Conservation (phyloP, 768 basidiomycete genomes). For the Baorangia bicolor region DNA sequence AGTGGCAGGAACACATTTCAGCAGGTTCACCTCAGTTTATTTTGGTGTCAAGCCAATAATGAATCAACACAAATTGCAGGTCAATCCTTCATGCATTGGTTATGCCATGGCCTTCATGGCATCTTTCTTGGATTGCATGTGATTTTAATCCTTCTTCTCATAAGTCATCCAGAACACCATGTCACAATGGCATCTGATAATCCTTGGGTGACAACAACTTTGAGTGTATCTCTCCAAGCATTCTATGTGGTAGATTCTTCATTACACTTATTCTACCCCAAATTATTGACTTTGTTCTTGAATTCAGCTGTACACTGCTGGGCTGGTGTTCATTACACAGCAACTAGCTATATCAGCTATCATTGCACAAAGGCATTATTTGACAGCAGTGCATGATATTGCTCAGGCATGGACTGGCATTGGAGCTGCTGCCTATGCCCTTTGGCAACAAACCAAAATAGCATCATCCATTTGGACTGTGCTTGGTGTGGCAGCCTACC, state of each 20-base stretch:
- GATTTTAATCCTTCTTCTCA: background rate
- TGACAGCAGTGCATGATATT: conserved; percentile 23
- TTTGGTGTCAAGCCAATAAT: background rate
- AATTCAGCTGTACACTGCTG: background rate
- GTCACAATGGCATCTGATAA: background rate
- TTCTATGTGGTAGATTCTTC: background rate
- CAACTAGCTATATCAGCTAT: conserved; percentile 8
- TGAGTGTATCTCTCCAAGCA: background rate
- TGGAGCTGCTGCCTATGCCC: conserved; percentile 14
- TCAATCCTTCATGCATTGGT: background rate
- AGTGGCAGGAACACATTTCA: background rate
- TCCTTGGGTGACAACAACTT: background rate
- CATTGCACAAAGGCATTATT: background rate
- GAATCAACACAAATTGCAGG: background rate
- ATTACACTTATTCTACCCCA: background rate
- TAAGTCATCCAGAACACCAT: background rate
- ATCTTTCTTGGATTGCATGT: background rate
- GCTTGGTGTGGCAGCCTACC: conserved; percentile 17
- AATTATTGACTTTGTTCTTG: too few species aligned
- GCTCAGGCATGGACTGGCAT: conserved; percentile 21
- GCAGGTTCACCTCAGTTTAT: background rate
- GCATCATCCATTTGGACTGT: conserved; percentile 10
- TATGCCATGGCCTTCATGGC: background rate
- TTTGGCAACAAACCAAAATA: conserved; percentile 17
- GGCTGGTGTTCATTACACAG: conserved; percentile 22